phyloP scores from a whole-genome alignment of 345 rosid species.

The Linum lewisii region DNA sequence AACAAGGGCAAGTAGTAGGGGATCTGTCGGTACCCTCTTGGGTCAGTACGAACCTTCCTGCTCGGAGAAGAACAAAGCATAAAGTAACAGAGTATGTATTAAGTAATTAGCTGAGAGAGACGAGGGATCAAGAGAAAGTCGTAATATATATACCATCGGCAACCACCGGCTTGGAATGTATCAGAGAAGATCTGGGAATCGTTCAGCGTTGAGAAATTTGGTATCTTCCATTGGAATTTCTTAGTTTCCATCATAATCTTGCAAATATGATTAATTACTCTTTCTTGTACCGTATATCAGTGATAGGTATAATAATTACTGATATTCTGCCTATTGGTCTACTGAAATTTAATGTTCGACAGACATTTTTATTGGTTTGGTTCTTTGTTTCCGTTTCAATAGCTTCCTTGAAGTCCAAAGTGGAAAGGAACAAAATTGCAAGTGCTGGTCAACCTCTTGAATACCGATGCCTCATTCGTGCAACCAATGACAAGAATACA shows the following conservation, averaged over 20 bases:
- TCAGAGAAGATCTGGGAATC: not conserved
- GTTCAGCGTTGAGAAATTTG: not conserved
- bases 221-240: not conserved
- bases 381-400: conserved; percentile 3
- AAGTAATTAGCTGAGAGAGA: too few species aligned
- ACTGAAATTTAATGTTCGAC: too few species aligned
- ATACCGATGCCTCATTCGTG: conserved; percentile 82
- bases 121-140: too few species aligned
- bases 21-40: too few species aligned
- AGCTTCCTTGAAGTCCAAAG: conserved; percentile 83
- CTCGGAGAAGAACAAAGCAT: too few species aligned
- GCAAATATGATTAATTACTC: too few species aligned
- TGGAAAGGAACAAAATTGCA: conserved; percentile 57
- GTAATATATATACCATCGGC: not conserved
- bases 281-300: too few species aligned
- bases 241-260: not conserved
- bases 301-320: too few species aligned
- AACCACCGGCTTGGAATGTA: not conserved
- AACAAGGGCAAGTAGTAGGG: too few species aligned
- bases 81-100: too few species aligned
- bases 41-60: too few species aligned
- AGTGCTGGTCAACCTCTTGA: conserved; percentile 54
- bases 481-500: conserved; percentile 72
- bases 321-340: too few species aligned
- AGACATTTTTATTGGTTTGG: not conserved